Conservation (phyloP, 2,329 filamentous ascomycete species). For the Fusarium oligoseptatum region DNA sequence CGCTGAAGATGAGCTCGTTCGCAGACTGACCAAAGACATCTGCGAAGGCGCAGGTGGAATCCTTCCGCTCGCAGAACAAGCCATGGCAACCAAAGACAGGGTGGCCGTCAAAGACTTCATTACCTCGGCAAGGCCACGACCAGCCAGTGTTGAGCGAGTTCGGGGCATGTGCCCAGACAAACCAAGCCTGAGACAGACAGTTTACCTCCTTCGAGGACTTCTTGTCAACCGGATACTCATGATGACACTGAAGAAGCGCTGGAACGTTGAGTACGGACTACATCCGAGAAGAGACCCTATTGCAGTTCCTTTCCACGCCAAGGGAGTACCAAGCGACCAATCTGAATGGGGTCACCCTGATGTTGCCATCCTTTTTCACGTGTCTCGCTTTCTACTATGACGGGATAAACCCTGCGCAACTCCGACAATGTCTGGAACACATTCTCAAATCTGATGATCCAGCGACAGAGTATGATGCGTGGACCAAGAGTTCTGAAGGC, state of each 20-base stretch:
- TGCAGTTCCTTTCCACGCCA: slow-evolving; percentile 63
- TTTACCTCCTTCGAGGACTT: slow-evolving; percentile 74
- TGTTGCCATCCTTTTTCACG: slow-evolving; percentile 73
- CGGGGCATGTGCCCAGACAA: slow-evolving; percentile 39
- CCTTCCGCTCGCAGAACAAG: slow-evolving; percentile 36
- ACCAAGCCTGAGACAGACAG: slow-evolving; percentile 36
- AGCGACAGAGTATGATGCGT: slow-evolving; percentile 67
- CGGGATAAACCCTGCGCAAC: slow-evolving; percentile 65
- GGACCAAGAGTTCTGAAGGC: slow-evolving; percentile 56
- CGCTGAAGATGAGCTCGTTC: slow-evolving; percentile 59
- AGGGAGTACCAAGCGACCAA: slow-evolving; percentile 70
- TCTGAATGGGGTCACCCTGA: slow-evolving; percentile 79
- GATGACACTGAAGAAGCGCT: slow-evolving; percentile 72
- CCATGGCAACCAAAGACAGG: slow-evolving; percentile 34
- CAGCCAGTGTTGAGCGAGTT: slow-evolving; percentile 21
- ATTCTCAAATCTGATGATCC: slow-evolving; percentile 69
- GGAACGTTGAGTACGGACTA: slow-evolving; percentile 76
- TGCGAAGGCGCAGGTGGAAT: slow-evolving; percentile 40
- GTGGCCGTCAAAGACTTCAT: slow-evolving; percentile 46
- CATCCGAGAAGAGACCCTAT: slow-evolving; percentile 69
- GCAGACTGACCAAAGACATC: slow-evolving; percentile 38
- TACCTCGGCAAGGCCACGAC: slow-evolving; percentile 22
- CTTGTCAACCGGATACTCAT: slow-evolving; percentile 71
- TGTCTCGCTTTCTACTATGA: slow-evolving; percentile 76
- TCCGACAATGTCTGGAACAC: slow-evolving; percentile 64